phyloP scores from a whole-genome alignment of 352 stramenopile species.

The Phytopythium litorale region DNA sequence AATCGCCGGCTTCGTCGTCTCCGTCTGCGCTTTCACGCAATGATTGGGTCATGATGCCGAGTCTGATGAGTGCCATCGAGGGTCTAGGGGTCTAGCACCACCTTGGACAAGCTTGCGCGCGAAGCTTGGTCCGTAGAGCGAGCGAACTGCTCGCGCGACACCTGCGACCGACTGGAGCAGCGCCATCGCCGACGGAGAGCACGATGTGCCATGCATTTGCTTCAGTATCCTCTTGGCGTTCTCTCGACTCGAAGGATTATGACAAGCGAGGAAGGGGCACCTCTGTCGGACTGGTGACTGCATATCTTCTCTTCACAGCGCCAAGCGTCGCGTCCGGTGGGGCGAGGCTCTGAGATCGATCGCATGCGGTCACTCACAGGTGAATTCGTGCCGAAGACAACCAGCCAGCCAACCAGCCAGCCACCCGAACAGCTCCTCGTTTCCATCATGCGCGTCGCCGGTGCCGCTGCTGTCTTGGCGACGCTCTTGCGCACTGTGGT shows the following conservation, averaged over 20 bases:
- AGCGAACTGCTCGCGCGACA: not conserved
- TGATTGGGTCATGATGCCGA: not conserved
- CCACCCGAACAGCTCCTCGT: not conserved
- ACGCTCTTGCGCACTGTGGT: not conserved
- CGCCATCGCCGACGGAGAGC: not conserved
- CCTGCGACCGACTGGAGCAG: constrained; percentile 1
- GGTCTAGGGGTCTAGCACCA: not conserved
- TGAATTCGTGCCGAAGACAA: not conserved
- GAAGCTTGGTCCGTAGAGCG: constrained; percentile 7
- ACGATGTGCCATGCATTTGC: not conserved
- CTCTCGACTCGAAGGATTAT: not conserved
- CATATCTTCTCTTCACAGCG: not conserved
- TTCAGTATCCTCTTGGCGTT: not conserved
- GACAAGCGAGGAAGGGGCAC: not conserved
- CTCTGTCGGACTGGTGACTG: not conserved
- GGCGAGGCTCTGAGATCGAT: not conserved
- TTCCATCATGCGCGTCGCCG: not conserved
- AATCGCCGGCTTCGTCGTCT: constrained; percentile 1
- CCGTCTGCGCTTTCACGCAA: not conserved
- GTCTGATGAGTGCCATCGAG: not conserved
- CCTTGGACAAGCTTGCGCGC: constrained; percentile 4
- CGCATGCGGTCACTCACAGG: not conserved
- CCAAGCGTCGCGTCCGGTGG: not conserved
- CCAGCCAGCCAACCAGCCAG: not conserved
- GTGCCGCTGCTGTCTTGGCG: not conserved